Conservation (phyloP, 1,284 basidiomycete species). For the Kalmanozyma brasiliensis region DNA sequence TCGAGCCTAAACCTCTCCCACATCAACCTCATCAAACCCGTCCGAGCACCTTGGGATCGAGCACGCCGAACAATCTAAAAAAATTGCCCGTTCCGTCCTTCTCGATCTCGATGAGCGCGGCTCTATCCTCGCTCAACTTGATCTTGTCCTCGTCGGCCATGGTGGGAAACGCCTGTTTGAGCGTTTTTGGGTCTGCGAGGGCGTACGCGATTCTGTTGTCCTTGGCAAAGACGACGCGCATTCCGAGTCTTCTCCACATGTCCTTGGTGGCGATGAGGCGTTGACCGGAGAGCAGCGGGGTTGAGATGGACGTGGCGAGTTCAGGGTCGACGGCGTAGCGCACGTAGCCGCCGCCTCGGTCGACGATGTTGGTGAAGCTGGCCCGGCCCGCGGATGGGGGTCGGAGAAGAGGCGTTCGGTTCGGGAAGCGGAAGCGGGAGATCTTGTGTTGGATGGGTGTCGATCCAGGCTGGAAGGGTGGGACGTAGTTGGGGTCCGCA, state of each 20-base stretch:
- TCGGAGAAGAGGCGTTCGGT: too few species aligned
- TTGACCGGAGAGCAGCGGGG: background rate
- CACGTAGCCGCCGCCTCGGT: background rate
- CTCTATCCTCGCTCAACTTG: background rate
- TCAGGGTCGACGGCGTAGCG: background rate
- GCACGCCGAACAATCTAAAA: conserved; percentile 8
- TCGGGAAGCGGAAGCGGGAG: too few species aligned
- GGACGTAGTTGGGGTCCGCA: too few species aligned
- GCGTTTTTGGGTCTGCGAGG: conserved; percentile 2
- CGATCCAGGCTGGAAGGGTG: too few species aligned
- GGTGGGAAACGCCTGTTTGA: conserved; percentile 5
- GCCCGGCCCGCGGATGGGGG: too few species aligned
- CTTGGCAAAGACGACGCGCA: conserved; percentile 11
- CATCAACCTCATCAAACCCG: too few species aligned
- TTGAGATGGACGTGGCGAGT: background rate
- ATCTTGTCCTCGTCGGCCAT: conserved; percentile 1
- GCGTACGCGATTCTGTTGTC: background rate
- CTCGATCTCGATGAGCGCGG: conserved; percentile 7
- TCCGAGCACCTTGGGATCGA: background rate
- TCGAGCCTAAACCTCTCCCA: too few species aligned
- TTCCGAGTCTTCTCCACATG: background rate
- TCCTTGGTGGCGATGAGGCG: background rate
- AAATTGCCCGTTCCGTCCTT: background rate
- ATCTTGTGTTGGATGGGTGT: too few species aligned
- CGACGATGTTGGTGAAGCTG: too few species aligned